These are phyloP conservation scores for Cladorrhinum sp. DNA, from an alignment of 2,329 filamentous ascomycete genomes.

Conservation along the genomic window DNA sequence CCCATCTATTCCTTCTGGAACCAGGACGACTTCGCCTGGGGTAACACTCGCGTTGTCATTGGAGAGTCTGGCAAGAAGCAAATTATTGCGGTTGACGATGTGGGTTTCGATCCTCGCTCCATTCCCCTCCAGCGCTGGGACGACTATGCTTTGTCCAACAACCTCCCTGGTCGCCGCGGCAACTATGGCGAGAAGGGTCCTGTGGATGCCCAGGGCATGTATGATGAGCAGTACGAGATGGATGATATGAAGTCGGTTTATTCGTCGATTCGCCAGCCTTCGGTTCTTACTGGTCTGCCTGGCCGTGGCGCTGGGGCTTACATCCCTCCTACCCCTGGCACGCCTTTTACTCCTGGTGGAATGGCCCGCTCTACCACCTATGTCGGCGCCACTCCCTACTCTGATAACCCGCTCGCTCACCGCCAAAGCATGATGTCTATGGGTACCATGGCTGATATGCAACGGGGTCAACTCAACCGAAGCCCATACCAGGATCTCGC, in stretches of 20 bases:
- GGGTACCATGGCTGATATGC: slow-evolving; percentile 45
- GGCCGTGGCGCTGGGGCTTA: slow-evolving; percentile 63
- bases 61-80: slow-evolving; percentile 90
- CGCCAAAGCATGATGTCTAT: slow-evolving; percentile 73
- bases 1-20: slow-evolving; percentile 99
- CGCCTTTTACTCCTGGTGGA: slow-evolving; percentile 57
- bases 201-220: slow-evolving; percentile 64
- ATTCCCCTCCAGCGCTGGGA: slow-evolving; percentile 97
- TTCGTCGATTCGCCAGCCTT: slow-evolving; percentile 85
- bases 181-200: slow-evolving; percentile 58
- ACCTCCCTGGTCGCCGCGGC: slow-evolving; percentile 86
- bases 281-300: slow-evolving; percentile 80
- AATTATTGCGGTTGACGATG: slow-evolving; percentile 80
- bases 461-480: slow-evolving; percentile 47
- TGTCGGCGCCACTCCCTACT: slow-evolving; percentile 42
- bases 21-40: slow-evolving; percentile 98
- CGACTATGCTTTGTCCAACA: slow-evolving; percentile 84
- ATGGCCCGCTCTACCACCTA: slow-evolving; percentile 44
- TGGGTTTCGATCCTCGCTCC: slow-evolving; percentile 84
- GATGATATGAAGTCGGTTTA: slow-evolving; percentile 97
- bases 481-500: slow-evolving; percentile 57
- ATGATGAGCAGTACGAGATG: slow-evolving; percentile 86
- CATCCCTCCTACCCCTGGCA: slow-evolving; percentile 76
- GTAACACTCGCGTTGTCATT: slow-evolving; percentile 95
- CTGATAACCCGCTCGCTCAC: slow-evolving; percentile 52